Evolutionary conservation across 352 stramenopile genomes (phyloP).

Genomic region (Globisporangium mamillatum): DNA sequence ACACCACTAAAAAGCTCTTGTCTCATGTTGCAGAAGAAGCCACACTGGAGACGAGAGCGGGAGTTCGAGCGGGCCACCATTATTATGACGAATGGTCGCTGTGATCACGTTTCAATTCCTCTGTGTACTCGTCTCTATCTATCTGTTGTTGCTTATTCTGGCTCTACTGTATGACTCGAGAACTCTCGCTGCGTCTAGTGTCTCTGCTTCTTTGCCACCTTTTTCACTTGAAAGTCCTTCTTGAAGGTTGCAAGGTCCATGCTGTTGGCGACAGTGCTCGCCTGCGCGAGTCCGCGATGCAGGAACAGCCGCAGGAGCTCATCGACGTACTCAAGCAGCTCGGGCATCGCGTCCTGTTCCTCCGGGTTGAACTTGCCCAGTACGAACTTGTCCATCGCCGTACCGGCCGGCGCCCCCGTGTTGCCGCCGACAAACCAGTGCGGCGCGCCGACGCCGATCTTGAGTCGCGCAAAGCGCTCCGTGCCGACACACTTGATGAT

Average conservation of each 20-base stretch:
- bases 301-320: slow-evolving; percentile 80
- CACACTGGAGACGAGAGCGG: neutral
- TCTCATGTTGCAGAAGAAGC: neutral
- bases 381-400: slow-evolving; percentile 83
- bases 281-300: slow-evolving; percentile 72
- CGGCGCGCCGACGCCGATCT: slow-evolving; percentile 74
- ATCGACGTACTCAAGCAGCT: slow-evolving; percentile 63
- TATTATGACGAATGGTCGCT: neutral
- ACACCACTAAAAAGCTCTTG: neutral
- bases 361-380: slow-evolving; percentile 72
- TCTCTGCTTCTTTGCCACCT: slow-evolving; percentile 22
- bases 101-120: neutral
- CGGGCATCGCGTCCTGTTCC: slow-evolving; percentile 68
- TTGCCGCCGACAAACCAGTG: slow-evolving; percentile 75
- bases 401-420: slow-evolving; percentile 65
- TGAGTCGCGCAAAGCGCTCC: slow-evolving; percentile 81
- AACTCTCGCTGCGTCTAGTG: neutral
- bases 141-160: neutral
- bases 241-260: slow-evolving; percentile 64
- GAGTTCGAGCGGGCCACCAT: neutral
- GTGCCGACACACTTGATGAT: slow-evolving; percentile 83
- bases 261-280: slow-evolving; percentile 72
- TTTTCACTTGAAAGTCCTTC: slow-evolving; percentile 27
- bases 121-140: neutral
- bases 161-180: neutral